phyloP scores from a whole-genome alignment of 2,329 filamentous ascomycete genomes.

The Elsinoe batatas region DNA sequence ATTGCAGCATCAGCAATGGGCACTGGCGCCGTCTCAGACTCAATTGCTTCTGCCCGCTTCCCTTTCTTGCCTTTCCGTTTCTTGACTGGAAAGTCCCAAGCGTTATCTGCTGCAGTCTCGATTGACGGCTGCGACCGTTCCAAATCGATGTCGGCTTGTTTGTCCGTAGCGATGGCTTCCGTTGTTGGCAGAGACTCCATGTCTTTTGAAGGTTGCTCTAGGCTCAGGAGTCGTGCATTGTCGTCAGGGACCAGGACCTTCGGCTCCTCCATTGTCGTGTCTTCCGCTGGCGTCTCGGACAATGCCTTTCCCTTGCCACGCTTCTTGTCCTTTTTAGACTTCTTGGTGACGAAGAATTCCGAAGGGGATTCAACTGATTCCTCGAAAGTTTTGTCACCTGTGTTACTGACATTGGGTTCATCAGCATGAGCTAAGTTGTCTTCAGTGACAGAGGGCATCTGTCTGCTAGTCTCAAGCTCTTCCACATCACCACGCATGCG shows the following conservation, averaged over 20 bases:
- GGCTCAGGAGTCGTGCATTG: no score
- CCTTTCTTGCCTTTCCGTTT: slow-evolving; percentile 24
- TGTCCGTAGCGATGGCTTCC: neutral
- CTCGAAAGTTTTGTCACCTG: neutral
- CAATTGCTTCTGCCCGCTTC: slow-evolving; percentile 13
- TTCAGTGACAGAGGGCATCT: neutral
- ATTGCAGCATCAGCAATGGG: slow-evolving; percentile 2
- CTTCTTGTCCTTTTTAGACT: slow-evolving; percentile 26
- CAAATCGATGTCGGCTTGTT: neutral
- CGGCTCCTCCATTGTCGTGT: neutral
- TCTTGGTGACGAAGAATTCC: slow-evolving; percentile 17
- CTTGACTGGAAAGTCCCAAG: slow-evolving; percentile 15
- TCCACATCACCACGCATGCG: neutral
- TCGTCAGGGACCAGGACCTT: no score
- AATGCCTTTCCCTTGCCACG: slow-evolving; percentile 16
- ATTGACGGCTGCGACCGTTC: neutral
- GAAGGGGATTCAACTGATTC: neutral
- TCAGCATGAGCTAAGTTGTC: neutral
- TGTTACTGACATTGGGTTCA: neutral
- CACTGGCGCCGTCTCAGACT: slow-evolving; percentile 12
- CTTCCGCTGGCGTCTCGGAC: neutral
- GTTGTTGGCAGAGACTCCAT: neutral
- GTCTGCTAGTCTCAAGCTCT: neutral
- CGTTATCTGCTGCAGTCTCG: slow-evolving; percentile 8
- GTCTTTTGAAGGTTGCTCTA: no score